Evolutionary conservation across 2,329 filamentous ascomycete genomes (phyloP).

Genomic region (Aspergillus amoenus): DNA sequence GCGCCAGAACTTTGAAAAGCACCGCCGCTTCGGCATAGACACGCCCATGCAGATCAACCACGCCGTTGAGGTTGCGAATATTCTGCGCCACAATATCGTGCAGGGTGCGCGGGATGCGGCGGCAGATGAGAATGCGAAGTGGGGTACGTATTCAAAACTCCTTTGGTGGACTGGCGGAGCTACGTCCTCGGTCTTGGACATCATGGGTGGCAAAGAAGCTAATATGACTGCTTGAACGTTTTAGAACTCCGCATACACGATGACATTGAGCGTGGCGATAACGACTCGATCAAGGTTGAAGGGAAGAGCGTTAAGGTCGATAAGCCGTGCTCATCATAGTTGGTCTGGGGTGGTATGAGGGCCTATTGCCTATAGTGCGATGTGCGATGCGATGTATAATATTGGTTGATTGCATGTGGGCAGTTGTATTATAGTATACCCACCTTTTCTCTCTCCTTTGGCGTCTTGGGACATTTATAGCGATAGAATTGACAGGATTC

Average conservation of each 20-base stretch:
- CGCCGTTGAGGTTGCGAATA: constrained; percentile 76
- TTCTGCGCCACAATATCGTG: constrained; percentile 81
- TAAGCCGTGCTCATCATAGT: constrained; percentile 41
- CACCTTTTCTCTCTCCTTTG: constrained; percentile 30
- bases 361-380: background rate
- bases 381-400: constrained; percentile 1
- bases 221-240: background rate
- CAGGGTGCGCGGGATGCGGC: constrained; percentile 62
- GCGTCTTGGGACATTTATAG: constrained; percentile 30
- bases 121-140: constrained; percentile 32
- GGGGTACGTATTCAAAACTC: constrained; percentile 29
- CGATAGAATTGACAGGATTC: constrained; percentile 1
- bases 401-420: constrained; percentile 3
- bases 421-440: constrained; percentile 41
- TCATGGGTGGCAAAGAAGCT: background rate
- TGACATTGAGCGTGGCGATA: constrained; percentile 87
- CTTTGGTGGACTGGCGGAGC: background rate
- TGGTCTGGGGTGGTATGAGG: background rate
- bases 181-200: background rate
- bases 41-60: constrained; percentile 68
- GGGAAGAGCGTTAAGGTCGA: constrained; percentile 40
- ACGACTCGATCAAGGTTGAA: constrained; percentile 77
- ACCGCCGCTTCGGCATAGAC: constrained; percentile 60
- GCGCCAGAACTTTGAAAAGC: constrained; percentile 70
- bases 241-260: constrained; percentile 85